These are phyloP conservation scores for Dendrocalamus sinicus DNA, from an alignment of 176 grass and related monocot species.

Conservation along the genomic window DNA sequence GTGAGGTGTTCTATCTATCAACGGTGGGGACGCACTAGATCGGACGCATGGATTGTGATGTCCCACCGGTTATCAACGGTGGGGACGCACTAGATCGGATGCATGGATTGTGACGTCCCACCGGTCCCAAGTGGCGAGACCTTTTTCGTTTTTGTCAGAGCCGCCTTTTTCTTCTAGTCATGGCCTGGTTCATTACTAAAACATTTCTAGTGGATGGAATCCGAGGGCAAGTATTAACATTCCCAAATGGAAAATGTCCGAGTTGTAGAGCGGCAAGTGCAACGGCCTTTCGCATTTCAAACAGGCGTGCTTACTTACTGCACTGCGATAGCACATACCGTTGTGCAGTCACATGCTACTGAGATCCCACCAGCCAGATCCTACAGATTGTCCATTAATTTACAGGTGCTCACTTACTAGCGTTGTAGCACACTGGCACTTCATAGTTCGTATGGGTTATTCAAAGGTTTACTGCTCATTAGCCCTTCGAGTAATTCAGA, in stretches of 20 bases:
- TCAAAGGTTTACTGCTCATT: background rate
- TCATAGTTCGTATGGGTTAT: background rate
- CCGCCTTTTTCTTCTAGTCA: slow-evolving; percentile 20
- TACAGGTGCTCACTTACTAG: background rate
- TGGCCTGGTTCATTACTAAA: slow-evolving; percentile 26
- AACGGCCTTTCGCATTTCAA: slow-evolving; percentile 15
- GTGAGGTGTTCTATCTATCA: background rate
- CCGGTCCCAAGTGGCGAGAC: slow-evolving; percentile 28
- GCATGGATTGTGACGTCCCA: slow-evolving; percentile 39
- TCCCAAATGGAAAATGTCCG: slow-evolving; percentile 24
- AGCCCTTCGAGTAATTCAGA: background rate
- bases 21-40: background rate
- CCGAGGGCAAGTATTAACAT: slow-evolving; percentile 22
- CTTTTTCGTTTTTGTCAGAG: background rate
- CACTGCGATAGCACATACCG: background rate
- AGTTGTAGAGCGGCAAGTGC: background rate
- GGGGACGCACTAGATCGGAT: background rate
- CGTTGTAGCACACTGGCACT: too few relatives aligned
- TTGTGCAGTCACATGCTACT: slow-evolving; percentile 36
- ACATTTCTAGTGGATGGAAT: slow-evolving; percentile 26
- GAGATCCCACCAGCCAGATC: slow-evolving; percentile 35
- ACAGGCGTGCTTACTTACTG: slow-evolving; percentile 34
- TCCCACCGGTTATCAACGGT: slow-evolving; percentile 25
- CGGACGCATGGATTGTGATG: slow-evolving; percentile 13
- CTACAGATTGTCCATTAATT: background rate